These are phyloP conservation scores for Postia placenta DNA, from an alignment of 768 basidiomycete genomes.

Conservation along the genomic window DNA sequence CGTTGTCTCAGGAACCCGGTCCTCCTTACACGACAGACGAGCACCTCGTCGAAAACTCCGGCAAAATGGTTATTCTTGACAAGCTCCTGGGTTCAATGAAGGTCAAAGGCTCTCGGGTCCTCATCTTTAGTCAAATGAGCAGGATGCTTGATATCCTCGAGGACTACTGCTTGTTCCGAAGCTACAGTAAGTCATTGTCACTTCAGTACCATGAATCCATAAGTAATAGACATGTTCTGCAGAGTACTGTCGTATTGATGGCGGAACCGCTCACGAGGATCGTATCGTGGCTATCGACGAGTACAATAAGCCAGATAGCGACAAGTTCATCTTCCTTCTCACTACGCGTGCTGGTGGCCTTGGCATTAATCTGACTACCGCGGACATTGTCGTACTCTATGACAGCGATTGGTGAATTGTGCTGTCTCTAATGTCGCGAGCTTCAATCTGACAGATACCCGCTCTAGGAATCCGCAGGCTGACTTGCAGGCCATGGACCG, in stretches of 20 bases:
- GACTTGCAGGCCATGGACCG: slow-evolving; percentile 99
- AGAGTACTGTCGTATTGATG: slow-evolving; percentile 98
- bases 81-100: slow-evolving; percentile 86
- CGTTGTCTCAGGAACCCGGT: slow-evolving; percentile 73
- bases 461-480: slow-evolving; percentile 89
- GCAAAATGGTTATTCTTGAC: slow-evolving; percentile 98
- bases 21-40: slow-evolving; percentile 98
- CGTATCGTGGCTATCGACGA: slow-evolving; percentile 95
- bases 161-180: slow-evolving; percentile 91
- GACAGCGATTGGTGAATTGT: slow-evolving; percentile 88
- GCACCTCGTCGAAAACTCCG: slow-evolving; percentile 89
- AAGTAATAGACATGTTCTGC: slow-evolving; percentile 1
- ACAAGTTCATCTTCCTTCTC: slow-evolving; percentile 94
- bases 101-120: slow-evolving; percentile 86
- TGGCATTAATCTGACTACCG: slow-evolving; percentile 93
- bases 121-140: slow-evolving; percentile 99
- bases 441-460: background rate
- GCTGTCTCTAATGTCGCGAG: background rate
- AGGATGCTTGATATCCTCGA: slow-evolving; percentile 97
- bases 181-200: slow-evolving; percentile 57
- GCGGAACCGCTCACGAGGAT: slow-evolving; percentile 93
- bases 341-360: slow-evolving; percentile 96
- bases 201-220: background rate
- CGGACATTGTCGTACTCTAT: slow-evolving; percentile 92
- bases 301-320: slow-evolving; percentile 90